phyloP scores from a whole-genome alignment of 2,329 filamentous ascomycete genomes.

The Beauveria pseudobassiana region DNA sequence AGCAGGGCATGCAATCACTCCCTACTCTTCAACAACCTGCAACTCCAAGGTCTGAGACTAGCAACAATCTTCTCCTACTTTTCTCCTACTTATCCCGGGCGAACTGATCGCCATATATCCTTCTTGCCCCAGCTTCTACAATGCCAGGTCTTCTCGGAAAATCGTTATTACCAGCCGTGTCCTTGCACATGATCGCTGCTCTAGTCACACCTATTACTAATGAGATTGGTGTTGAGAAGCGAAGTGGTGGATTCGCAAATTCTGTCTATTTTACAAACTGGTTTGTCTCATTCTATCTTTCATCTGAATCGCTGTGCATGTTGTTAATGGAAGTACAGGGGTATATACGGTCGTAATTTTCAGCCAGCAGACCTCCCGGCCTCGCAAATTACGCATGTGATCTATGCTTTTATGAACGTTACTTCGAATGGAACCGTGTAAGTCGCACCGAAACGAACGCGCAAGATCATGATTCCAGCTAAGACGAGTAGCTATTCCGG shows the following conservation, averaged over 20 bases:
- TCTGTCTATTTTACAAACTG: constrained; percentile 44
- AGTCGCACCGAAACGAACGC: constrained; percentile 16
- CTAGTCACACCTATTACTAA: constrained; percentile 16
- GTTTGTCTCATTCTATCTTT: constrained; percentile 21
- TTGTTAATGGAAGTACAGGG: constrained; percentile 33
- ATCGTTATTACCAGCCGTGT: constrained; percentile 20
- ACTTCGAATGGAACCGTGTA: constrained; percentile 64
- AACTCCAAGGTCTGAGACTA: neutral
- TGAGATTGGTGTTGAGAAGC: constrained; percentile 14
- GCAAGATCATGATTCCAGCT: too few species aligned
- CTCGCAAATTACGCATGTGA: constrained; percentile 65
- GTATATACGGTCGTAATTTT: constrained; percentile 69
- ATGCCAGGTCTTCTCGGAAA: constrained; percentile 22
- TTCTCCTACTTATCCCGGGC: too few species aligned
- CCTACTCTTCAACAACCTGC: neutral
- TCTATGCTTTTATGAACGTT: constrained; percentile 78
- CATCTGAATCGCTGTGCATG: neutral
- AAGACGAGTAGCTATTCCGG: constrained; percentile 45
- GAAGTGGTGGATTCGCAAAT: constrained; percentile 24
- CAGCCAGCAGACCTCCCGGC: constrained; percentile 63
- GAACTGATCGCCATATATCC: neutral
- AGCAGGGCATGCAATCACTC: neutral
- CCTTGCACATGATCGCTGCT: constrained; percentile 18
- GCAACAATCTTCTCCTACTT: neutral
- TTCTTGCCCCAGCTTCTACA: neutral